Base-by-base conservation (phyloP, 257 asterid species). In the Nicotiana obtusifolia region DNA sequence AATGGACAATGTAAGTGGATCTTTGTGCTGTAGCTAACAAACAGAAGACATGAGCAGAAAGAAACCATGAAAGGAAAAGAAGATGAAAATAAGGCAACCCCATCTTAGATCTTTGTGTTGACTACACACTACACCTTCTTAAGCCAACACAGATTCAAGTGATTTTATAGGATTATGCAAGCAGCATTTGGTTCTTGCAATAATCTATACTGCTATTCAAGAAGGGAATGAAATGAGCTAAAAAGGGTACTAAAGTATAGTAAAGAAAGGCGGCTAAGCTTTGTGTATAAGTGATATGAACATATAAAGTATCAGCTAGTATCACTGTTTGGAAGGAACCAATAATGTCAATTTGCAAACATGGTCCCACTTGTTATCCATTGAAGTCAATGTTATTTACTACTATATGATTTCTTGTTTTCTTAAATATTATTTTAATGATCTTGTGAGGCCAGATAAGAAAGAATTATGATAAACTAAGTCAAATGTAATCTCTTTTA, bases 1-100 rank as follows among this genome's bases (percentile, higher is more conserved):
- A 53, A 53, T 85, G 85, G 41, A 85, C 57, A 49, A 85, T 85
- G 28, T 85, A 85, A 52, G 47, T 69, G 35, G 84, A 68, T 56
- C 85, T 82, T 11, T 85, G 78, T 28, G 64, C 81, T 47, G 64
- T 47, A 1, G 52, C 26, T 7, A 11, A 35, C 9, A 28, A 53
- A 4, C 56, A 80, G 41, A 44, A 24, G 15, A 73, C 0, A 47
- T 7, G 61, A 73, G 61, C 79, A 44, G 37, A 47, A 73, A 73
- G 79, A 16, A 10, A 53, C 79, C 37, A 73, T 73, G 79, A 24
- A 73, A 73, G 19, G 15, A 73, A 30, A 0, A 73, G 37, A 73
- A 47, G 7, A 73, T 73, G 41, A 73, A 73, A 56, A 56, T 56
- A 17, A 56, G 22, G 79, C 2, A 73, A 73, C 79, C 30, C 79